Percentiles rank a stretch among this genome's conserved stretches.
Evolutionary conservation across 2,329 filamentous ascomycete species (phyloP).

Genomic region (Colletotrichum sp.): DNA sequence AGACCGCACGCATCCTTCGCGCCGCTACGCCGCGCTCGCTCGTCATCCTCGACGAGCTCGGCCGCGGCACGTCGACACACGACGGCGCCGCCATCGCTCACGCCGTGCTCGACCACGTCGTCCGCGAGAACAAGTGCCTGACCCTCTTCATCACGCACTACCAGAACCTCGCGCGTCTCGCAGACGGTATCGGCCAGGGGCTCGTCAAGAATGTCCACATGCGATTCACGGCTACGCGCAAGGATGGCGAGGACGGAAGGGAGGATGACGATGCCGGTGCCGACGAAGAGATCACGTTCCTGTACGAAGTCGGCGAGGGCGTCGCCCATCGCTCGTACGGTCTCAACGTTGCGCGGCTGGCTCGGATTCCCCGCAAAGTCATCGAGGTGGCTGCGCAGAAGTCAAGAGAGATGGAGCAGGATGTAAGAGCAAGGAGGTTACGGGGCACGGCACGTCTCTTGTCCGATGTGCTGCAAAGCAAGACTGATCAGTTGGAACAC

Average conservation of each 20-base stretch:
- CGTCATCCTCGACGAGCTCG: constrained; percentile 93
- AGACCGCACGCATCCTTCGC: constrained; percentile 90
- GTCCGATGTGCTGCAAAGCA: constrained; percentile 41
- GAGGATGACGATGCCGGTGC: constrained; percentile 36
- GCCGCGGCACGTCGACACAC: constrained; percentile 91
- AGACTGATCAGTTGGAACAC: constrained; percentile 53
- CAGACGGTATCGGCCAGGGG: constrained; percentile 65
- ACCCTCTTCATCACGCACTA: constrained; percentile 99
- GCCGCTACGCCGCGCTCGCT: constrained; percentile 83
- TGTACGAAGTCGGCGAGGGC: constrained; percentile 91
- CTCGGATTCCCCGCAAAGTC: constrained; percentile 77
- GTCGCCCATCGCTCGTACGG: constrained; percentile 95
- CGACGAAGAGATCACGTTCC: constrained; percentile 85
- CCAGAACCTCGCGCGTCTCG: constrained; percentile 78
- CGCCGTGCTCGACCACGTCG: constrained; percentile 85
- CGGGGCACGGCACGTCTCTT: constrained; percentile 50
- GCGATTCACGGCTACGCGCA: constrained; percentile 68
- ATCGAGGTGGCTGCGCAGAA: constrained; percentile 81
- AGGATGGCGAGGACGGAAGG: constrained; percentile 1
- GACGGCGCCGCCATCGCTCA: constrained; percentile 96
- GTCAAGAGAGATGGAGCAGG: constrained; percentile 79
- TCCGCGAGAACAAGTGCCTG: constrained; percentile 74
- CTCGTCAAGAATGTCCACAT: constrained; percentile 90
- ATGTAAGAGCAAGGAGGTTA: constrained; percentile 69
- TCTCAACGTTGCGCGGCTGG: constrained; percentile 87